phyloP scores from a whole-genome alignment of 805 yeast species.

The Saturnispora quitensis region DNA sequence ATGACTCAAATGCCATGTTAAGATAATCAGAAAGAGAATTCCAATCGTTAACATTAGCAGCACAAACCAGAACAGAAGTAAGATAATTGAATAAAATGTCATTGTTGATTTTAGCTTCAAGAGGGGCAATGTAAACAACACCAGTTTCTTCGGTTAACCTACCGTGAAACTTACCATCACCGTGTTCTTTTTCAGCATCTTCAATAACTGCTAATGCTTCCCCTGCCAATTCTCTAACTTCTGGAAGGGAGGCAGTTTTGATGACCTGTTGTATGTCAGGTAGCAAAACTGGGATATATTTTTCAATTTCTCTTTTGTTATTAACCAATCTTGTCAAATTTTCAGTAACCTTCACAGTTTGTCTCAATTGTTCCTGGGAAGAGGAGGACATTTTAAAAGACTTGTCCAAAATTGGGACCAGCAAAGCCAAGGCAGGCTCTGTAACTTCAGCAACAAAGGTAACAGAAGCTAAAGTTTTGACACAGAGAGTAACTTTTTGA shows the following conservation, averaged over 20 bases:
- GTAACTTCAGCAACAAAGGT: slow-evolving; percentile 98
- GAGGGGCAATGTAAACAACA: slow-evolving; percentile 30
- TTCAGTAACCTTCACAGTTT: slow-evolving; percentile 92
- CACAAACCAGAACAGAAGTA: slow-evolving; percentile 44
- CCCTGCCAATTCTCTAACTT: slow-evolving; percentile 85
- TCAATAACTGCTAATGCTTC: slow-evolving; percentile 77
- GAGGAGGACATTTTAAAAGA: slow-evolving; percentile 81
- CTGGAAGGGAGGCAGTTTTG: slow-evolving; percentile 88
- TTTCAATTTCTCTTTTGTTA: slow-evolving; percentile 84
- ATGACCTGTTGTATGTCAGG: slow-evolving; percentile 92
- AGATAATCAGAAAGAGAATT: slow-evolving; percentile 50
- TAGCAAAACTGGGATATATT: slow-evolving; percentile 72
- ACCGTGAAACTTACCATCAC: slow-evolving; percentile 70
- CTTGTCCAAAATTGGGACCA: slow-evolving; percentile 87
- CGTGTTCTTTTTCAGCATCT: slow-evolving; percentile 65
- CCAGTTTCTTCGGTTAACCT: slow-evolving; percentile 54
- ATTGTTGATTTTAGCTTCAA: slow-evolving; percentile 27
- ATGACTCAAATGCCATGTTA: slow-evolving; percentile 30
- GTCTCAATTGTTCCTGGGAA: slow-evolving; percentile 93
- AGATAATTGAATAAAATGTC: slow-evolving; percentile 39
- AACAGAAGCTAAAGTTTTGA: slow-evolving; percentile 81
- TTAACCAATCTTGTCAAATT: slow-evolving; percentile 92
- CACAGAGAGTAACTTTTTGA: slow-evolving; percentile 76
- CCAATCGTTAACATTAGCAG: slow-evolving; percentile 71
- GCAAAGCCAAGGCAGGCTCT: slow-evolving; percentile 82